Percentiles rank a stretch among this genome's conserved stretches.
phyloP scores from a whole-genome alignment of 805 yeast genomes.

The Spencermartinsiella europaea region DNA sequence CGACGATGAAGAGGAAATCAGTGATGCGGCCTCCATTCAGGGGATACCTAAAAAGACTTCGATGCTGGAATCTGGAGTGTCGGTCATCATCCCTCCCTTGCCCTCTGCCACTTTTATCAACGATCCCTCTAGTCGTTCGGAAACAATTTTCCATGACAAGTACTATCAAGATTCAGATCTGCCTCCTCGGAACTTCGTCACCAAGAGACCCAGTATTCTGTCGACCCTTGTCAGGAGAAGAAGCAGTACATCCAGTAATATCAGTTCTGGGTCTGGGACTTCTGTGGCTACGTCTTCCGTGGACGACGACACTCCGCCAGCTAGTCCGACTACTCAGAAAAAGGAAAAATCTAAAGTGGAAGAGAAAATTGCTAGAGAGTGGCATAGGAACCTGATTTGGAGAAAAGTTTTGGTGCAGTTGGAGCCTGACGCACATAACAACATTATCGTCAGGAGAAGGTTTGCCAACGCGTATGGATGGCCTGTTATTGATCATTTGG shows the following conservation, averaged over 20 bases:
- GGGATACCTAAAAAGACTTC: conserved; percentile 57
- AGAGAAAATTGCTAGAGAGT: conserved; percentile 80
- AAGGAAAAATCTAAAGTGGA: conserved; percentile 42
- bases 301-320: not conserved
- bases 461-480: conserved; percentile 94
- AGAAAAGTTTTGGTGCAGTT: conserved; percentile 81
- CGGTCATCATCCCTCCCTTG: conserved; percentile 71
- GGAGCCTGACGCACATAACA: conserved; percentile 93
- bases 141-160: conserved; percentile 76
- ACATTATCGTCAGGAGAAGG: conserved; percentile 79
- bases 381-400: conserved; percentile 85
- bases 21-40: conserved; percentile 14
- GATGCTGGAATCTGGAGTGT: conserved; percentile 70
- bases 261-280: not conserved
- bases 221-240: not conserved
- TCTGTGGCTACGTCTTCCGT: not conserved
- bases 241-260: conserved; percentile 4
- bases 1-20: conserved; percentile 12
- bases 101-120: conserved; percentile 64
- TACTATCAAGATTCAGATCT: conserved; percentile 60
- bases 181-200: conserved; percentile 46
- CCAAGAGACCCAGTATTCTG: not conserved
- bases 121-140: conserved; percentile 60
- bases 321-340: conserved; percentile 3
- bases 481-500: conserved; percentile 83